phyloP scores from a whole-genome alignment of 108 stramenopile genomes.

The Aurantiochytrium sp. region DNA sequence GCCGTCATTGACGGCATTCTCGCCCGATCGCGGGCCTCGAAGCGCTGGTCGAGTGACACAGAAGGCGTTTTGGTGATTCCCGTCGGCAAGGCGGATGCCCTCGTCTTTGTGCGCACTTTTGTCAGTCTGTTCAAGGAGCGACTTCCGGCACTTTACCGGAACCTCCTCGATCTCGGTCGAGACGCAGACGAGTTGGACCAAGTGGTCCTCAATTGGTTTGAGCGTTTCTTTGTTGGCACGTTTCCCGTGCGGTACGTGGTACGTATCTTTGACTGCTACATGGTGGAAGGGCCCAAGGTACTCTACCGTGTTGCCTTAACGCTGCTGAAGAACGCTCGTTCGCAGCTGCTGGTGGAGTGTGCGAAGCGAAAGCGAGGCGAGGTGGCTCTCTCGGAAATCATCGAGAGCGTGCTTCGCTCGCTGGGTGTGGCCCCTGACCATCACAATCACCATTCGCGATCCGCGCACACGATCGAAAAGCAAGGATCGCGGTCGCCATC shows the following conservation, averaged over 20 bases:
- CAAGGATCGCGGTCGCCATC: background rate
- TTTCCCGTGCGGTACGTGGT: background rate
- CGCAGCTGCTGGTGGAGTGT: background rate
- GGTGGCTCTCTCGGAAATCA: background rate
- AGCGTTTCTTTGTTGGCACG: background rate
- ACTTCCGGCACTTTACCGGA: background rate
- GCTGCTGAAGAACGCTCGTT: background rate
- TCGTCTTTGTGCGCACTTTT: background rate
- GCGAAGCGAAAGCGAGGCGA: background rate
- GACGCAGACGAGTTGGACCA: background rate
- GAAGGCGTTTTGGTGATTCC: background rate
- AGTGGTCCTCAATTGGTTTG: background rate
- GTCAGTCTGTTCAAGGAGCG: background rate
- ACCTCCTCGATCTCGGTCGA: background rate
- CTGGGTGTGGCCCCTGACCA: background rate
- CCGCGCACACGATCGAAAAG: background rate
- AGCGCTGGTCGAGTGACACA: background rate
- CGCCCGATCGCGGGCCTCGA: background rate
- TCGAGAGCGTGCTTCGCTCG: background rate
- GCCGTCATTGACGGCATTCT: conserved; percentile 69
- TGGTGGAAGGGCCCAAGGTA: background rate
- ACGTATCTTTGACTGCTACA: background rate
- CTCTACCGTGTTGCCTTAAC: background rate
- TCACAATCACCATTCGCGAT: background rate
- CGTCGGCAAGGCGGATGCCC: background rate